Percentiles rank a stretch among this genome's conserved stretches.
These are phyloP conservation scores for Acacia melanoxylon DNA, from an alignment of 306 rosid species.

Conservation along the genomic window DNA sequence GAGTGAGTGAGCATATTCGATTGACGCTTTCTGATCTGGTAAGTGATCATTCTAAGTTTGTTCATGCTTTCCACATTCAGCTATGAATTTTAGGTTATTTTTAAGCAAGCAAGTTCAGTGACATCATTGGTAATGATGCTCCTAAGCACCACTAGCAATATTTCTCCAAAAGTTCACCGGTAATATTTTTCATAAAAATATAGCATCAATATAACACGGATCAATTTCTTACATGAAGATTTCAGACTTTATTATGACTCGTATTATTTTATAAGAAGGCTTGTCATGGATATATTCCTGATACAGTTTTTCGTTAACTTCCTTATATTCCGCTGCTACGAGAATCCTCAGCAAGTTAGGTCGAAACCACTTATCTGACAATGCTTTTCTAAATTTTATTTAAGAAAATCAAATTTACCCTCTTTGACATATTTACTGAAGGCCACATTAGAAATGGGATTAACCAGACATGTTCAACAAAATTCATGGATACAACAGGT, in stretches of 20 bases:
- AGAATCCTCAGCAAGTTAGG: neutral
- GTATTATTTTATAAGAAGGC: neutral
- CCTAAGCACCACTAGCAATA: neutral
- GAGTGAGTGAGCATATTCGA: too few relatives aligned
- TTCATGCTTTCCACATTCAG: conserved; percentile 3
- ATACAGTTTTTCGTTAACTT: neutral
- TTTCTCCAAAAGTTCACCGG: neutral
- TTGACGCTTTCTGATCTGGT: too few relatives aligned
- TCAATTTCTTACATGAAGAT: neutral
- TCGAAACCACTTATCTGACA: neutral
- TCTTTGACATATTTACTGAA: too few relatives aligned
- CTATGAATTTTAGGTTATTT: neutral
- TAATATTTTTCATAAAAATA: neutral
- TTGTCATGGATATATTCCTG: neutral
- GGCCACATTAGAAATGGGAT: neutral
- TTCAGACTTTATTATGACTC: neutral
- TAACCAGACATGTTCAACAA: neutral
- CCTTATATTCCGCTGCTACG: neutral
- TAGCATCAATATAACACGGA: too few relatives aligned
- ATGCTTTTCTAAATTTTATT: neutral
- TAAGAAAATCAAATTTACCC: neutral
- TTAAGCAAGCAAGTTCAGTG: neutral
- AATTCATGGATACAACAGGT: neutral
- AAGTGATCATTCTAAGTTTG: neutral
- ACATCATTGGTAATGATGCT: neutral